Base-by-base conservation (phyloP, 495 filamentous ascomycete genomes). In the Talaromyces stipitatus region DNA sequence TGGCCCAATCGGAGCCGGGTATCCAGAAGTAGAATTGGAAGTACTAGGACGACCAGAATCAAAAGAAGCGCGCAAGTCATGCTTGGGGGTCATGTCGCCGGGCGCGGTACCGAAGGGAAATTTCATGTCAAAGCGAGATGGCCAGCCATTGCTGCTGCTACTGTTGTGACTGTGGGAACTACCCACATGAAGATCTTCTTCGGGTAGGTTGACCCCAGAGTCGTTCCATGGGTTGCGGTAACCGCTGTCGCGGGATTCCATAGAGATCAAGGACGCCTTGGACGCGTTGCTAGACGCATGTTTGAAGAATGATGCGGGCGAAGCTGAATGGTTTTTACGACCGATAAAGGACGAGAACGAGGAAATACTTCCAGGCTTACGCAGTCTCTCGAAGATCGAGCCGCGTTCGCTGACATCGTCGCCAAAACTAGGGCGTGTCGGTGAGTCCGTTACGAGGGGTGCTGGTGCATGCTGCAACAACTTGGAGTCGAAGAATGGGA, bases 141-240 rank as follows among this genome's bases (percentile, higher is more conserved):
- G 77, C 87, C 87, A 82, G 70, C 79, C 78, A 69, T 86, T 84
- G 67, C 73, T 72, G 65, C 79, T 82, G 67, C 70, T 70, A 66
- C 74, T 74, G 58, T 78, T 79, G 64, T 79, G 78, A 67, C 79
- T 83, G 68, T 73, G 77, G 60, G 72, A 71, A 56, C 70, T 77
- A 26, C 79, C 75, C 73, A 86, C 83, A 59, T 80, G 82, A 65
- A 77, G 69, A 56, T 92, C 89, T 50, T 95, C 90, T 65, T 96
- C 90, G 58, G 88, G 77, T 61, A 97, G 86, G 66, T 95, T 95
- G 66, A 97, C 88, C 58, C 90, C 92, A 61, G 88, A 92, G 72
- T 97, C 92, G 68, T 96, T 95, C 92, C 92, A 97, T 60, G 91
- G 91, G 71, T 96, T 95, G 66, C 91, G 89, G 70, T 95, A 94